Percentiles rank a stretch among this genome's conserved stretches.
Evolutionary conservation across 257 asterid genomes (phyloP).

Genomic region (Ophiorrhiza pumila): DNA sequence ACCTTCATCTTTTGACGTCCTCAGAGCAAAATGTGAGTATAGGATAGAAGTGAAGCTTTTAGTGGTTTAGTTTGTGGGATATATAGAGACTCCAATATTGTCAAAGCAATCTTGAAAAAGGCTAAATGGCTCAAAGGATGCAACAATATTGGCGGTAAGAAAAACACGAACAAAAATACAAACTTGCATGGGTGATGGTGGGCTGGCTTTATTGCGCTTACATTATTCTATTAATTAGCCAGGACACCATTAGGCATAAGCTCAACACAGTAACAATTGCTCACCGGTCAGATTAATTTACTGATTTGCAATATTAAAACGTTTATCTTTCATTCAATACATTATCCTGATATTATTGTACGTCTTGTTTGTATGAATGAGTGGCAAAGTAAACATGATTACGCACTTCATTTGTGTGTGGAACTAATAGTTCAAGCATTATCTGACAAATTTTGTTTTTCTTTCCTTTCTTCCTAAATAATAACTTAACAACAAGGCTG

Average conservation of each 20-base stretch:
- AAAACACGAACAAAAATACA: conserved; percentile 28
- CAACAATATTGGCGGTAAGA: conserved; percentile 2
- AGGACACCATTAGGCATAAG: background rate
- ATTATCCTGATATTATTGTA: conserved; percentile 10
- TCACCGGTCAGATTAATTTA: background rate
- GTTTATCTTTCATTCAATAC: background rate
- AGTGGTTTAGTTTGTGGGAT: conserved; percentile 15
- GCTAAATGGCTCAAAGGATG: conserved; percentile 9
- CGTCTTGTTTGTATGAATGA: conserved; percentile 6
- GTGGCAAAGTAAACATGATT: background rate
- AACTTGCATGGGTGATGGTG: too few relatives aligned
- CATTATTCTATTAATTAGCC: conserved; percentile 7
- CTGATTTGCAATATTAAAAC: background rate
- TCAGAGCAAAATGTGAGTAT: conserved; percentile 20
- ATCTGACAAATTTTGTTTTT: conserved; percentile 16
- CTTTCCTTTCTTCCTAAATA: conserved; percentile 29
- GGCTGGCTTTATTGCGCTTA: conserved; percentile 9
- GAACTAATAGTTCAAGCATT: conserved; percentile 23
- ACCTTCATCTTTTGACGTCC: conserved; percentile 62
- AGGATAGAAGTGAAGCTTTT: conserved; percentile 27
- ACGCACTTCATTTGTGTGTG: conserved; percentile 2
- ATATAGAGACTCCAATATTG: conserved; percentile 12
- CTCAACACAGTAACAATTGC: background rate
- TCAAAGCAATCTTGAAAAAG: conserved; percentile 2
- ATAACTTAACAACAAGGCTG: conserved; percentile 24